Evolutionary conservation across 441 rosid genomes (phyloP), one percentile per base, ranked within the genome.

Genomic region (Eruca vesicaria): DNA sequence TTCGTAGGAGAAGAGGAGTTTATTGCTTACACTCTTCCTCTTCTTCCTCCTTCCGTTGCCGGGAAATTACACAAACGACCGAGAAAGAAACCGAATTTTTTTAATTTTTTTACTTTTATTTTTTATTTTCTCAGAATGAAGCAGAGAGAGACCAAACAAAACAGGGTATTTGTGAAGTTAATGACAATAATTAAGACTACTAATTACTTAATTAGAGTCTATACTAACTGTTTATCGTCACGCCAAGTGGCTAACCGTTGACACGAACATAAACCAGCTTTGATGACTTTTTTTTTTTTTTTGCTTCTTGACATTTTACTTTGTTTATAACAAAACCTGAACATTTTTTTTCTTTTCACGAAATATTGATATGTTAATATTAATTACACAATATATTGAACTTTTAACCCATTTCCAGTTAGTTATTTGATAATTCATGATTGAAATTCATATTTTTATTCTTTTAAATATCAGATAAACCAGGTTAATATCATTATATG

Each of bases 1-100:
- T 87, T 69, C 96, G 93, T 88, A 86, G 86, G 86, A 88, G 90
- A 75, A 71, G 85, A 82, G 88, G 78, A 68, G 78, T 87, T 77
- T 82, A 72, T 87, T 86, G 82, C 89, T 86, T 88, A 68, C 74
- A 91, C 97, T 87, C 97, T 72, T 88, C 89, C 81, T 80, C 45
- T 38, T 38, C 94, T 83, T 83, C 89, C 91, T 78, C 18, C 74
- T 77, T 83, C 85, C 85, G 74, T 78, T 78, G 87, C 90, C 85
- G 89, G 85, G 76, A 86, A 83, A 81, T 84, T 50, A 75, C 85
- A 69, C 72, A 63, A 76, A 33, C 65, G 35, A 68, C 5, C 61
- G 6, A 68, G 14, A 61, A 50, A 64, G 53, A 68, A 71, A 78
- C 74, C 74, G 50, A 50, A n/a, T 55, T 67, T 32, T 33, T 12